A percentile compares a stretch with the other conserved stretches of the same genome.
These are phyloP conservation scores for Cryptosporidium ubiquitum DNA, from an alignment of 169 alveolate genomes.

Conservation along the genomic window DNA sequence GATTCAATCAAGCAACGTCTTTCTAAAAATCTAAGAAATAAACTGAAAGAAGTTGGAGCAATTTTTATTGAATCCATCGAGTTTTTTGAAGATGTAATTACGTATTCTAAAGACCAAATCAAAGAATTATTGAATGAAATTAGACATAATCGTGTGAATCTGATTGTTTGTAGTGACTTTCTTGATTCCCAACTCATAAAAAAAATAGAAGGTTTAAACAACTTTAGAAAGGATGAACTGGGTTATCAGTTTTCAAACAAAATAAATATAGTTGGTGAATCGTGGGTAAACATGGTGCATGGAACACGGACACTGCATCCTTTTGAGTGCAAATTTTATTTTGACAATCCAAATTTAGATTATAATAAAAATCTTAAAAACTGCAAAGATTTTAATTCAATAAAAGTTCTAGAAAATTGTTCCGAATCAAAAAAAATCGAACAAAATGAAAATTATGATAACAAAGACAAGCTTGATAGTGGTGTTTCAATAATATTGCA, in stretches of 20 bases:
- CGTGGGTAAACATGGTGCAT: conserved; percentile 69
- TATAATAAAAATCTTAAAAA: neutral
- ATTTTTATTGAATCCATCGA: neutral
- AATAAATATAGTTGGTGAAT: conserved; percentile 30
- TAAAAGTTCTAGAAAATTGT: neutral
- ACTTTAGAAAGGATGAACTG: neutral
- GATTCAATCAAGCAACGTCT: neutral
- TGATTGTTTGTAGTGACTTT: conserved; percentile 35
- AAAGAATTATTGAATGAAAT: neutral
- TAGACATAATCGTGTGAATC: neutral
- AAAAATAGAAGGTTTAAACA: neutral
- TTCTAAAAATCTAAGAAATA: neutral
- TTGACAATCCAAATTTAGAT: neutral
- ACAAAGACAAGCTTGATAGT: neutral
- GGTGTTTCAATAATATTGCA: neutral
- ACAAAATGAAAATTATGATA: neutral
- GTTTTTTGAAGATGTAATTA: conserved; percentile 7
- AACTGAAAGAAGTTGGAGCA: conserved; percentile 56
- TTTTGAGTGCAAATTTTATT: conserved; percentile 25
- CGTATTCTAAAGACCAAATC: neutral
- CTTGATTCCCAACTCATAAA: neutral
- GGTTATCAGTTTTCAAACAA: neutral
- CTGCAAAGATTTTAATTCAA: neutral
- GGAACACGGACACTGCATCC: conserved; percentile 70
- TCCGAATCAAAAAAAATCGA: neutral